phyloP scores from a whole-genome alignment of 2,329 filamentous ascomycete genomes.

The Acephala macrosclerotiorum region DNA sequence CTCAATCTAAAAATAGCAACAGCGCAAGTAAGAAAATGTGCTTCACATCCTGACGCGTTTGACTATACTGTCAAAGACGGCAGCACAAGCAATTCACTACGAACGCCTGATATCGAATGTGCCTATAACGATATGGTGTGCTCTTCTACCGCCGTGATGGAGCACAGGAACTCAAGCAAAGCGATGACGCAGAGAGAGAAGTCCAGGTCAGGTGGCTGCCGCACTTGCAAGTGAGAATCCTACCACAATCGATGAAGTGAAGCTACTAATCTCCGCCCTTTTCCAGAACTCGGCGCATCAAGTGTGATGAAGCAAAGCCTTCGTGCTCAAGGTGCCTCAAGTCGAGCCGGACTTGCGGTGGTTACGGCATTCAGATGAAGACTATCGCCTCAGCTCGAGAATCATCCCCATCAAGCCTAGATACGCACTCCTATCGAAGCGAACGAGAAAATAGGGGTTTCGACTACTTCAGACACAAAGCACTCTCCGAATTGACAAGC shows the following conservation, averaged over 20 bases:
- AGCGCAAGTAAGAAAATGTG: neutral
- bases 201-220: conserved; percentile 23
- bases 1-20: neutral
- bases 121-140: neutral
- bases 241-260: neutral
- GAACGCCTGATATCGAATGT: neutral
- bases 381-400: neutral
- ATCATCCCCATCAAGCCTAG: conserved; percentile 10
- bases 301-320: conserved; percentile 35
- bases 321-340: conserved; percentile 26
- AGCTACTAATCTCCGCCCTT: neutral
- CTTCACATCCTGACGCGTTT: neutral
- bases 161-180: conserved; percentile 1
- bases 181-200: neutral
- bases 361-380: conserved; percentile 10
- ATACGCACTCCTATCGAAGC: conserved; percentile 17
- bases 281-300: conserved; percentile 27
- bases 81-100: neutral
- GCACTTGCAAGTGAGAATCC: conserved; percentile 25
- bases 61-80: neutral
- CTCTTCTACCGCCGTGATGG: neutral
- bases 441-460: conserved; percentile 28
- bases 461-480: conserved; percentile 26
- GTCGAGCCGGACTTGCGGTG: conserved; percentile 27
- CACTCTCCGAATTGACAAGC: conserved; percentile 20